Percentiles rank a stretch among this genome's conserved stretches.
phyloP scores from a whole-genome alignment of 495 filamentous ascomycete species.

The Penicillium simplicissimum region DNA sequence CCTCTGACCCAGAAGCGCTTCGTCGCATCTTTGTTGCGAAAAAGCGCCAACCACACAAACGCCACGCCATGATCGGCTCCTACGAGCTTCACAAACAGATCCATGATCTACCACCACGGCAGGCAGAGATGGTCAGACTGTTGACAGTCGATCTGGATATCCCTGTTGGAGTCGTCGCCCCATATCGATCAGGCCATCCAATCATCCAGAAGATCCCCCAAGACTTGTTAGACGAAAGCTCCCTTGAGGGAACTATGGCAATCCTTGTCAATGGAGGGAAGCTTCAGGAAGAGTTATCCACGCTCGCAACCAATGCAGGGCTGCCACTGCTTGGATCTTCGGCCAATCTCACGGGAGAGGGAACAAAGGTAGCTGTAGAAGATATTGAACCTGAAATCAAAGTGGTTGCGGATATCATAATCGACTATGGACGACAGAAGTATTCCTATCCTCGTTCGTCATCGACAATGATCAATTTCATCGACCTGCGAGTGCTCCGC shows the following conservation, averaged over 20 bases:
- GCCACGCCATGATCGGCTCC: constrained; percentile 30
- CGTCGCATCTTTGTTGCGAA: constrained; percentile 22
- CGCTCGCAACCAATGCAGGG: constrained; percentile 16
- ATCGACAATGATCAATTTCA: constrained; percentile 38
- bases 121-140: constrained; percentile 20
- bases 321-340: constrained; percentile 29
- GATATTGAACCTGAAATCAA: constrained; percentile 34
- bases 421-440: constrained; percentile 34
- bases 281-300: constrained; percentile 28
- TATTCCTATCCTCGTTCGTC: constrained; percentile 27
- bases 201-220: constrained; percentile 12
- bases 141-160: constrained; percentile 25
- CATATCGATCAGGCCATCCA: constrained; percentile 23
- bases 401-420: constrained; percentile 28
- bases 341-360: constrained; percentile 29
- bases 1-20: constrained; percentile 16
- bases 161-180: constrained; percentile 27
- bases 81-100: constrained; percentile 23
- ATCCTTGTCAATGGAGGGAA: constrained; percentile 32
- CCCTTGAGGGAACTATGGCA: constrained; percentile 22
- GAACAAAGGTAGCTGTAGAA: constrained; percentile 30
- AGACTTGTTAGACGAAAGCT: constrained; percentile 12
- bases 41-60: constrained; percentile 24
- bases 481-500: constrained; percentile 25
- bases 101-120: constrained; percentile 14